Percentiles rank a stretch among this genome's conserved stretches.
phyloP scores from a whole-genome alignment of 2,329 filamentous ascomycete genomes.

The Xylaria sp. region DNA sequence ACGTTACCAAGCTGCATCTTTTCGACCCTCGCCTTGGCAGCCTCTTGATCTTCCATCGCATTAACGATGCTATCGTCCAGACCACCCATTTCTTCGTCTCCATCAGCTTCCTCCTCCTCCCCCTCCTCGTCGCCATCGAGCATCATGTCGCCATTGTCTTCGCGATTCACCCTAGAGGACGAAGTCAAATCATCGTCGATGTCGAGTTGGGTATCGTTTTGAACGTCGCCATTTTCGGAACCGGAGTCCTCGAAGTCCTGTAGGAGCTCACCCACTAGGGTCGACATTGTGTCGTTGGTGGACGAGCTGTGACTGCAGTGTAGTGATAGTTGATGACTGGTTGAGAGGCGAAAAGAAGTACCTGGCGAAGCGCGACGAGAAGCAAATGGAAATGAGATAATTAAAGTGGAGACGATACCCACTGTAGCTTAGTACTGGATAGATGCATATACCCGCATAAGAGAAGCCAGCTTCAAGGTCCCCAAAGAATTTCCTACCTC shows the following conservation, averaged over 20 bases:
- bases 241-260: conserved; percentile 89
- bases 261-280: conserved; percentile 88
- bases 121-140: conserved; percentile 66
- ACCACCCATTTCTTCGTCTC: conserved; percentile 61
- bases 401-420: conserved; percentile 24
- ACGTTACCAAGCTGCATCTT: conserved; percentile 78
- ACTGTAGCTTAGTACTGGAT: neutral
- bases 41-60: conserved; percentile 67
- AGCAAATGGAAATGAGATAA: neutral
- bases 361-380: conserved; percentile 3
- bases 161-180: conserved; percentile 42
- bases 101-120: conserved; percentile 64
- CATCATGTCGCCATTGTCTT: conserved; percentile 55
- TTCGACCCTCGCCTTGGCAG: conserved; percentile 78
- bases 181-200: conserved; percentile 51
- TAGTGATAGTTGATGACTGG: neutral
- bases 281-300: conserved; percentile 69
- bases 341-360: neutral
- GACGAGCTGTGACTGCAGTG: neutral
- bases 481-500: too few species aligned
- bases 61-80: conserved; percentile 52
- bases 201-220: conserved; percentile 54
- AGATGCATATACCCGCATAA: neutral
- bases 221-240: conserved; percentile 72
- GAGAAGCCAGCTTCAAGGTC: too few species aligned